A percentile compares a stretch with the other conserved stretches of the same genome.
Evolutionary conservation across 148 eudicot genomes (phyloP).

Genomic region (Arctostaphylos glauca): DNA sequence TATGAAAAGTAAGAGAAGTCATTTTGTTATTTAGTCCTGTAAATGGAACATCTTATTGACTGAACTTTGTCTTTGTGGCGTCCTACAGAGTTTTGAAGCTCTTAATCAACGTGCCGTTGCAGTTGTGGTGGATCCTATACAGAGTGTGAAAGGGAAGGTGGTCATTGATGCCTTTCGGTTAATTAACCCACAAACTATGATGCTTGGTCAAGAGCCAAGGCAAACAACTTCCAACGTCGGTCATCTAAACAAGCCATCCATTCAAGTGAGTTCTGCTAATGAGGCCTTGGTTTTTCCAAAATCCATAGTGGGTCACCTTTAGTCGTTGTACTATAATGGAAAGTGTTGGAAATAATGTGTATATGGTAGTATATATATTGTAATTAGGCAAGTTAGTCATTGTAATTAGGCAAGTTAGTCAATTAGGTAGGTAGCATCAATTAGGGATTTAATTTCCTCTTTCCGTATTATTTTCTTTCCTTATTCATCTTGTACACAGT

Average conservation of each 20-base stretch:
- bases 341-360: no score
- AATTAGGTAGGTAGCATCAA: no score
- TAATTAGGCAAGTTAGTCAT: no score
- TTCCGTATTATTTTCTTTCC: no score
- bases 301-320: not conserved
- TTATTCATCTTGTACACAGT: no score
- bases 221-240: constrained; percentile 97
- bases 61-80: constrained; percentile 12
- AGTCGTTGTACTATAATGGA: not conserved
- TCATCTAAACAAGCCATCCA: constrained; percentile 95
- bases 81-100: constrained; percentile 92
- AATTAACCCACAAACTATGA: constrained; percentile 97
- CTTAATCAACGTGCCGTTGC: constrained; percentile 94
- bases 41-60: not conserved
- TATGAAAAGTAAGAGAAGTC: no score
- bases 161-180: constrained; percentile 96
- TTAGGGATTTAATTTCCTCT: no score
- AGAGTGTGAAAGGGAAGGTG: constrained; percentile 97
- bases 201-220: constrained; percentile 99
- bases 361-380: no score
- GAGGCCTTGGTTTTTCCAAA: not conserved
- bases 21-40: not conserved
- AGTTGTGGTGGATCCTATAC: constrained; percentile 98
- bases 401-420: no score
- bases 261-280: constrained; percentile 50